Evolutionary conservation across 1,284 basidiomycete species (phyloP), one percentile per base, ranked within the genome.

Genomic region (Ustilago bromivora): DNA sequence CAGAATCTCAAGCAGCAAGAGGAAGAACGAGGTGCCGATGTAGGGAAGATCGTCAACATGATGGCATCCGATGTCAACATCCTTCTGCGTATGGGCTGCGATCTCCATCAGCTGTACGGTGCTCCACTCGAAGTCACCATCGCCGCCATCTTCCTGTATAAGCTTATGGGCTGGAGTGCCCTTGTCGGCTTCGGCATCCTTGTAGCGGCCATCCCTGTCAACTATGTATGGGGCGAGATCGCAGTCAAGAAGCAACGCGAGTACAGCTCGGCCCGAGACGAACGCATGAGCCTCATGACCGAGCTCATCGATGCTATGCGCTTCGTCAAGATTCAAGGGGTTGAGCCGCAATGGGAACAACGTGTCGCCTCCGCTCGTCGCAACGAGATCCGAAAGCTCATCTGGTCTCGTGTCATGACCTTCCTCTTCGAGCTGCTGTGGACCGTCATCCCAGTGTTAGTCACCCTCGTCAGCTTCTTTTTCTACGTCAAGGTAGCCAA

Each of bases 121-220:
- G 92, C 90, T 0, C 94, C 94, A 0, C 89, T 95, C 62, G 94
- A 97, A 84, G 90, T 96, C 63, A 80, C 91, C 55, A 90, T 96
- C 52, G 94, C 92, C 17, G 71, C 41, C 15, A 54, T 75, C 71
- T 75, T 79, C 43, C 13, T 60, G 34, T 55, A 61, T 58, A 93
- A 92, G 78, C 88, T 96, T 10, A 90, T 96, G 5, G 95, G 94
- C 0, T 89, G 90, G 86, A 92, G 93, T 7, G 93, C 94, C 0
- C 94, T 97, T 74, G 91, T 92, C 1, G 95, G 95, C 7, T 92
- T 96, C 73, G 71, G 91, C n/a, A 89, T 93, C n/a, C 87, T 96
- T 6, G 69, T 92, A 15, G 85, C 92, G 15, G 91, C 91, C 15
- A 92, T 92, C 88, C 94, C 94, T 0, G 81, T 94, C 60, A 94